Base-by-base conservation (phyloP, 2,329 filamentous ascomycete genomes). In the Fusarium anguioides region DNA sequence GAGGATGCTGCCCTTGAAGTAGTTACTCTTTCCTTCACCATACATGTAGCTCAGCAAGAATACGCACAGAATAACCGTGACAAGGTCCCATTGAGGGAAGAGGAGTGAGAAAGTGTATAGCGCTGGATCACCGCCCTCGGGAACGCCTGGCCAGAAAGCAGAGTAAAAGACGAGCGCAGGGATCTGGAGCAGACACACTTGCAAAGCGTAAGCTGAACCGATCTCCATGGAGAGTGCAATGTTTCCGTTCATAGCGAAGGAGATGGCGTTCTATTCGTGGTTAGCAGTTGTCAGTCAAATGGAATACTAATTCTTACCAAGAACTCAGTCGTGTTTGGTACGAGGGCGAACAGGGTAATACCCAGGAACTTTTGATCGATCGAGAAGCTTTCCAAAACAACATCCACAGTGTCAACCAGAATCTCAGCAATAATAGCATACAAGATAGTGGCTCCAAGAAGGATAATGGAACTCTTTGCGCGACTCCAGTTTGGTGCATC, bases 181-280 rank as follows among this genome's bases (percentile, higher is more conserved):
- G 20, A 98, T 94, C 76, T 99, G 96, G 20, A 99, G 85, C 26
- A 99, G 85, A 76, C 95, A 97, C 47, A 99, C 96, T 79, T 99
- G 96, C 40, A 99, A 84, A 3, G 96, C 96, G 75, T 99, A 99
- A 4, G 95, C 95, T 1, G 94, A 97, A 70, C 96, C 96, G 71
- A 99, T 99, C 76, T 99, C 96, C 96, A 99, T 99, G 35, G 94
- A 97, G 18, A 99, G 83, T 0, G 96, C 96, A 78, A 99, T 98
- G 78, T 99, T 99, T 61, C 96, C 96, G 75, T 99, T 98, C 95
- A 99, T 99, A 52, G 96, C 96, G 77, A 99, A 99, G 1, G 94
- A 97, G 60, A 99, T 99, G 76, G 95, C 96, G 79, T 99, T 99
- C 89, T 94, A 26, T 37, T 2, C 15, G 3, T 7, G 39, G 58